phyloP scores from a whole-genome alignment of 257 asterid species.

The Verbascum thapsus region DNA sequence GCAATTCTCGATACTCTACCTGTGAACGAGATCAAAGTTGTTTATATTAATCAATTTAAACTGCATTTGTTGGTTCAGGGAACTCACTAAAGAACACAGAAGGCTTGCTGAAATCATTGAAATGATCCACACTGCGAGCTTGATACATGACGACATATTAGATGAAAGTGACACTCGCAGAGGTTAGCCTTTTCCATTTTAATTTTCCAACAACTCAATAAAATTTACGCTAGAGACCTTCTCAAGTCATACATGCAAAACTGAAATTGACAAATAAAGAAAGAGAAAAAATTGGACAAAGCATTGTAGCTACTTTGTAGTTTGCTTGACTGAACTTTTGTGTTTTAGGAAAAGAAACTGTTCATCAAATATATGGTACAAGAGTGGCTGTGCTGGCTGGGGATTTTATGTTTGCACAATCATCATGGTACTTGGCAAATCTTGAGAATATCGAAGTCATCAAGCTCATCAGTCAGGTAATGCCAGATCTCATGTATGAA shows the following conservation, averaged over 20 bases:
- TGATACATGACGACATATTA: constrained; percentile 92
- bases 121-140: constrained; percentile 97
- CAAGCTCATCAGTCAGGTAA: constrained; percentile 84
- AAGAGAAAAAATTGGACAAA: too few relatives aligned
- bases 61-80: constrained; percentile 48
- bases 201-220: not conserved
- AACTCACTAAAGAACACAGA: constrained; percentile 81
- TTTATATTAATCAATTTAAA: constrained; percentile 15
- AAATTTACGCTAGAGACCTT: too few relatives aligned
- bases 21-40: not conserved
- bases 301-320: too few relatives aligned
- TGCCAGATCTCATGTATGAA: not conserved
- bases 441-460: constrained; percentile 77
- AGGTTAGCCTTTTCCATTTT: constrained; percentile 48
- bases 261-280: too few relatives aligned
- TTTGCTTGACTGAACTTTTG: too few relatives aligned
- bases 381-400: constrained; percentile 85
- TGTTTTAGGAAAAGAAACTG: constrained; percentile 66
- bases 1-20: constrained; percentile 31
- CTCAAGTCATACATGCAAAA: too few relatives aligned
- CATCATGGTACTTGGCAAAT: constrained; percentile 80
- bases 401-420: constrained; percentile 85
- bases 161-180: constrained; percentile 95
- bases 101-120: constrained; percentile 96
- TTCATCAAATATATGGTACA: constrained; percentile 81